Percentiles rank a stretch among this genome's conserved stretches.
Conservation (phyloP, 768 basidiomycete species). For the Coprinellus micaceus region DNA sequence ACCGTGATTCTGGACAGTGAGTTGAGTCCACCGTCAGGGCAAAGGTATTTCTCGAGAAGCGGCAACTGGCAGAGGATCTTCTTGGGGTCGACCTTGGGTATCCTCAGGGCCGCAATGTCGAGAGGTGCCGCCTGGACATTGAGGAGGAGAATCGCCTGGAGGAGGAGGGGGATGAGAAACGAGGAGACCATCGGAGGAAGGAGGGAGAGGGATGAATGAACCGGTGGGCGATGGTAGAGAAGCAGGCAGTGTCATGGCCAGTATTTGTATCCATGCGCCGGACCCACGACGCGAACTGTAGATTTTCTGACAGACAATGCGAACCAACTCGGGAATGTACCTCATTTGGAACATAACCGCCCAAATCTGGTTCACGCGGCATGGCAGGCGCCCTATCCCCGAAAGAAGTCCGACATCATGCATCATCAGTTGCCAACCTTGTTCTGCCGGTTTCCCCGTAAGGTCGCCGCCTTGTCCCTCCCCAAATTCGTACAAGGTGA, state of each 20-base stretch:
- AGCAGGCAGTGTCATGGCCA: slow-evolving; percentile 7
- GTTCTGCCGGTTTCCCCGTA: slow-evolving; percentile 2
- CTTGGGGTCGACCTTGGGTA: slow-evolving; percentile 35
- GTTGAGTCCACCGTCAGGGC: slow-evolving; percentile 32
- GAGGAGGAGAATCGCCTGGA: slow-evolving; percentile 31
- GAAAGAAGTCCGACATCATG: slow-evolving; percentile 13
- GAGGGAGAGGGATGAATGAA: slow-evolving; percentile 18
- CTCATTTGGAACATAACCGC: slow-evolving; percentile 15
- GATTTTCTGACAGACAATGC: slow-evolving; percentile 9
- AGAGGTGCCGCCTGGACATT: slow-evolving; percentile 29
- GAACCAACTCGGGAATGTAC: slow-evolving; percentile 12
- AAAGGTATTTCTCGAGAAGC: slow-evolving; percentile 38
- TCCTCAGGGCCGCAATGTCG: slow-evolving; percentile 23
- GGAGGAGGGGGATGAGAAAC: slow-evolving; percentile 29
- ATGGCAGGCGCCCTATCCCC: neutral
- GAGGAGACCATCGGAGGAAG: slow-evolving; percentile 28
- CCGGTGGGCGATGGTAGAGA: slow-evolving; percentile 6
- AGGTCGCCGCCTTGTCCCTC: neutral
- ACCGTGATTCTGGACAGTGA: slow-evolving; percentile 37
- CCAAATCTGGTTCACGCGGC: slow-evolving; percentile 13
- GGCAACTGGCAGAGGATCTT: slow-evolving; percentile 47
- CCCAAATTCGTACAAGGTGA: slow-evolving; percentile 33
- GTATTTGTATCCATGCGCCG: neutral
- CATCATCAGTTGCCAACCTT: slow-evolving; percentile 15
- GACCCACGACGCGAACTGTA: neutral